Conservation (phyloP, 2,329 filamentous ascomycete genomes). For the Venturia oleaginea region DNA sequence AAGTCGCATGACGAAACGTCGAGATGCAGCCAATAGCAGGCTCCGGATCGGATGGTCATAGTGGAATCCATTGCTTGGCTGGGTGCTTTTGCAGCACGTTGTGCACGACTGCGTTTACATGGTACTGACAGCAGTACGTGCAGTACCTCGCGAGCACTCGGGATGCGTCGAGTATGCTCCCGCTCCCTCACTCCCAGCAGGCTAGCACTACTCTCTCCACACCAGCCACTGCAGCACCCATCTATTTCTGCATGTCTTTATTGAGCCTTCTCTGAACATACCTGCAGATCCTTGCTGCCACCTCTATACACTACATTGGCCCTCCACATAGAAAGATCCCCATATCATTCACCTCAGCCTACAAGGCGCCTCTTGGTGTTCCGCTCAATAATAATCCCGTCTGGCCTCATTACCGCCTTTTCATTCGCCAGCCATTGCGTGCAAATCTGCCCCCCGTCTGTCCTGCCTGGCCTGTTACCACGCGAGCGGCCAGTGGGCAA, state of each 20-base stretch:
- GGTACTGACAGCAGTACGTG: too few relatives aligned
- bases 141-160: too few relatives aligned
- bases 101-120: neutral
- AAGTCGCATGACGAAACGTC: neutral
- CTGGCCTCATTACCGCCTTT: neutral
- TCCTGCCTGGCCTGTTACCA: too few relatives aligned
- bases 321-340: neutral
- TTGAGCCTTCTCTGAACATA: neutral
- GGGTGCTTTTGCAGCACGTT: slow-evolving; percentile 7
- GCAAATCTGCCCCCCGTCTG: neutral
- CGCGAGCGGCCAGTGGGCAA: slow-evolving; percentile 27
- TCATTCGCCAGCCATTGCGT: slow-evolving; percentile 8
- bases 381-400: slow-evolving; percentile 10
- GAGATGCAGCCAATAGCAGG: neutral
- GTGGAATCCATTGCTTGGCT: too few relatives aligned
- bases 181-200: too few relatives aligned
- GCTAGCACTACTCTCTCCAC: too few relatives aligned
- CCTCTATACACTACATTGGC: neutral
- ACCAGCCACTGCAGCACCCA: neutral
- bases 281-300: slow-evolving; percentile 6
- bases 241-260: neutral
- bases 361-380: neutral
- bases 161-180: too few relatives aligned
- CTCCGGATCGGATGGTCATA: neutral
- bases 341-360: too few relatives aligned